Percentiles rank a stretch among this genome's conserved stretches.
Conservation (phyloP, 1,284 basidiomycete genomes). For the Tylopilus sp. region DNA sequence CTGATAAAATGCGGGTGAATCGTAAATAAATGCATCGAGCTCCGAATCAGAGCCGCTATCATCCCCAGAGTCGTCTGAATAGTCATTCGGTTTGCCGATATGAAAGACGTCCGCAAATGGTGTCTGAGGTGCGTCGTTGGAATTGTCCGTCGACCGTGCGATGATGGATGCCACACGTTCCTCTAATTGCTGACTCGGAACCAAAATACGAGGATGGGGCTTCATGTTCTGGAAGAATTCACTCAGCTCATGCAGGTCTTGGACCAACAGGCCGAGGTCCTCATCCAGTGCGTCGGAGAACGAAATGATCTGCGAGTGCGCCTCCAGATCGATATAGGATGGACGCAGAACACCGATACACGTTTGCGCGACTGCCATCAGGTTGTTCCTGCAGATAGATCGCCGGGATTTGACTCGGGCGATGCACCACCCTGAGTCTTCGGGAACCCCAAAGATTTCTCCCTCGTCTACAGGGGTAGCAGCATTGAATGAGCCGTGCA, state of each 20-base stretch:
- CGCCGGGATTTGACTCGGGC: slow-evolving; percentile 63
- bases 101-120: slow-evolving; percentile 77
- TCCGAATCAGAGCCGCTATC: slow-evolving; percentile 60
- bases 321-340: slow-evolving; percentile 70
- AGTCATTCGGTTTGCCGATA: slow-evolving; percentile 47
- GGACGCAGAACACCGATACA: slow-evolving; percentile 73
- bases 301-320: slow-evolving; percentile 43
- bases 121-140: slow-evolving; percentile 61
- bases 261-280: slow-evolving; percentile 82
- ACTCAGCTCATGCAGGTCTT: slow-evolving; percentile 82
- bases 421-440: slow-evolving; percentile 84
- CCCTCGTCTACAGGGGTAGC: slow-evolving; percentile 52
- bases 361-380: slow-evolving; percentile 82
- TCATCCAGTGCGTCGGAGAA: slow-evolving; percentile 45
- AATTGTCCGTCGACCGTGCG: slow-evolving; percentile 65
- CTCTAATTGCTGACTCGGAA: slow-evolving; percentile 62
- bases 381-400: slow-evolving; percentile 68
- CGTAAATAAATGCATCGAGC: slow-evolving; percentile 68
- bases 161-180: slow-evolving; percentile 77
- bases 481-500: slow-evolving; percentile 53
- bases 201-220: slow-evolving; percentile 29
- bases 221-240: slow-evolving; percentile 75
- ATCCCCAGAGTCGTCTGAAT: slow-evolving; percentile 48
- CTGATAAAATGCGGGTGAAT: slow-evolving; percentile 48
- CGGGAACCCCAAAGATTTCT: slow-evolving; percentile 78